These are phyloP conservation scores for Naganishia vaughanmartiniae DNA, from an alignment of 768 basidiomycete species.

Conservation along the genomic window DNA sequence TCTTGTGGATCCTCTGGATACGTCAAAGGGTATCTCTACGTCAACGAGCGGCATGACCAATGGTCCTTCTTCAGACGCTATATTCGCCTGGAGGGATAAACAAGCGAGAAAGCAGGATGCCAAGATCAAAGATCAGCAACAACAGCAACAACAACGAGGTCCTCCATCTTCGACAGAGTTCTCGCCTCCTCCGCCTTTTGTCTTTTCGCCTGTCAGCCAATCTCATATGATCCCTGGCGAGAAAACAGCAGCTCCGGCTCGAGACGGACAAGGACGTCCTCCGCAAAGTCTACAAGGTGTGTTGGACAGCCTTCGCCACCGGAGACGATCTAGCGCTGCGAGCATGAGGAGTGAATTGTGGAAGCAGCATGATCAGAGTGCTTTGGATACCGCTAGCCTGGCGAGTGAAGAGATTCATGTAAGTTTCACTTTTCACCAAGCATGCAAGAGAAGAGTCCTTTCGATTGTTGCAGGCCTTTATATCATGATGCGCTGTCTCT, in stretches of 20 bases:
- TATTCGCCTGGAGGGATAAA: slow-evolving; percentile 21
- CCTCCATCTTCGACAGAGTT: not conserved
- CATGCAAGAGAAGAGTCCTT: not conserved
- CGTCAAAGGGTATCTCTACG: not conserved
- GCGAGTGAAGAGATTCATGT: slow-evolving; percentile 20
- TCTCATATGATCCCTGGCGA: not conserved
- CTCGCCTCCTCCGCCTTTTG: slow-evolving; percentile 10
- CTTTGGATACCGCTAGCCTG: slow-evolving; percentile 12
- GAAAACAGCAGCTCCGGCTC: not conserved
- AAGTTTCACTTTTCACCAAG: not conserved
- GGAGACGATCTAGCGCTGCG: slow-evolving; percentile 14
- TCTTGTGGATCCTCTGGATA: slow-evolving; percentile 17
- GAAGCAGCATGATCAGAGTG: slow-evolving; percentile 22
- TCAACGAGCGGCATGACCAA: slow-evolving; percentile 1
- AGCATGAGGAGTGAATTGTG: slow-evolving; percentile 15
- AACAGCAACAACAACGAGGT: not conserved
- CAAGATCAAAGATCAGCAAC: slow-evolving; percentile 8
- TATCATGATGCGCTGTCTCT: not conserved
- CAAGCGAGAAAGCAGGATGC: slow-evolving; percentile 16
- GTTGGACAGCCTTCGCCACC: slow-evolving; percentile 1
- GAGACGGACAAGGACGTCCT: not conserved
- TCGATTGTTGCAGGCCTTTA: not conserved
- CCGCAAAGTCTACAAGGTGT: slow-evolving; percentile 8
- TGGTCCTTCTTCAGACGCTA: slow-evolving; percentile 11
- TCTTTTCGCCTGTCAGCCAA: not conserved